Percentiles rank a stretch among this genome's conserved stretches.
Evolutionary conservation across 768 basidiomycete genomes (phyloP).

Genomic region (Roridomyces roridus): DNA sequence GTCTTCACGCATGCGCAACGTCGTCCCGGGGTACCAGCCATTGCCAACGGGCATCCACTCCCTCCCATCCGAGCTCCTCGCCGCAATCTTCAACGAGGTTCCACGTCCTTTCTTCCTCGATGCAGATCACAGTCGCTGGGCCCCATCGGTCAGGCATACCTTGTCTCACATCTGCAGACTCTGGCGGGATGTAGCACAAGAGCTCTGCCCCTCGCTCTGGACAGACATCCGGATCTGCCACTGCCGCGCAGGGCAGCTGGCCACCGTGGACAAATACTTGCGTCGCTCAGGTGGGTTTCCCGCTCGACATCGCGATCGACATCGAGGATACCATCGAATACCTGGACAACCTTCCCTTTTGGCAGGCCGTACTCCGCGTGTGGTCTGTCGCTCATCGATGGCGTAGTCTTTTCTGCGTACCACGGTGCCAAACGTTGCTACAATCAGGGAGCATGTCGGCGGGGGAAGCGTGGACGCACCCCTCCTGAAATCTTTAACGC

Average conservation of each 20-base stretch:
- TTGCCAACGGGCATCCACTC: constrained; percentile 2
- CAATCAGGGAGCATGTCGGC: too few species aligned
- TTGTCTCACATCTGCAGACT: not conserved
- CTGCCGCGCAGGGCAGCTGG: not conserved
- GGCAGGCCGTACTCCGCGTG: not conserved
- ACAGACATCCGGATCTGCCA: constrained; percentile 10
- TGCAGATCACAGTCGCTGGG: not conserved
- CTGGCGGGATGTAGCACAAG: constrained; percentile 7
- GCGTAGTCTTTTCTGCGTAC: too few species aligned
- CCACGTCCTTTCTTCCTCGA: not conserved
- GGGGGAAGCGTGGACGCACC: too few species aligned
- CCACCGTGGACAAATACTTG: not conserved
- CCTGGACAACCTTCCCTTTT: not conserved
- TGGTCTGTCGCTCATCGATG: too few species aligned
- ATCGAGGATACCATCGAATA: not conserved
- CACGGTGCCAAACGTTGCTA: too few species aligned
- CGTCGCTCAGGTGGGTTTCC: not conserved
- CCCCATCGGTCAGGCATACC: constrained; percentile 1
- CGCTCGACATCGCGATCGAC: not conserved
- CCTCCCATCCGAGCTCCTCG: constrained; percentile 6
- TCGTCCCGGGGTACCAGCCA: too few species aligned
- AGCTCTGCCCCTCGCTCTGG: constrained; percentile 6
- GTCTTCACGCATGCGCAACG: too few species aligned
- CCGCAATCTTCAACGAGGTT: constrained; percentile 5
- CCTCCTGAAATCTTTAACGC: too few species aligned